These are phyloP conservation scores for Hordeum pubiflorum DNA, from an alignment of 202 grass and related monocot genomes.

Conservation along the genomic window DNA sequence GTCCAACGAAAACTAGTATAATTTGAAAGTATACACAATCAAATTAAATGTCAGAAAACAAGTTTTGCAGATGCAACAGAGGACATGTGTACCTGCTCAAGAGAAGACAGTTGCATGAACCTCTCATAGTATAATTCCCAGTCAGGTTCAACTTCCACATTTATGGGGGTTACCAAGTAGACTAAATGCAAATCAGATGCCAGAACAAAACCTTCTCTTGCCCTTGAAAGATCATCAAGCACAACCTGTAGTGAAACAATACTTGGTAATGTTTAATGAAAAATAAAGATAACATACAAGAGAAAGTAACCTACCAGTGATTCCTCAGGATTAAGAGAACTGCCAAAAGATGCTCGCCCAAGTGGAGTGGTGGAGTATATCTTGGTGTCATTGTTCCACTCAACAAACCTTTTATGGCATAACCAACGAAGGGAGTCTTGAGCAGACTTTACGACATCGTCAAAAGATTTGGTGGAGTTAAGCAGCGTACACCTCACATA, in stretches of 20 bases:
- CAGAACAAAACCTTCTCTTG: conserved; percentile 94
- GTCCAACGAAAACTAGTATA: conserved; percentile 10
- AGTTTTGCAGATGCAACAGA: conserved; percentile 20
- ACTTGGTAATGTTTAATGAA: neutral
- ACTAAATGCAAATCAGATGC: conserved; percentile 98
- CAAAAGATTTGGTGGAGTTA: conserved; percentile 87
- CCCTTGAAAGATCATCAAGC: conserved; percentile 87
- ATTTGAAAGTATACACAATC: neutral
- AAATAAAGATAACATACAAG: conserved; percentile 12
- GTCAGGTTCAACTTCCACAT: conserved; percentile 88
- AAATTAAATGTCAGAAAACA: neutral
- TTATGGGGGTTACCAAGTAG: conserved; percentile 90
- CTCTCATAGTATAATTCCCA: conserved; percentile 97
- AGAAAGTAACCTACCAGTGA: conserved; percentile 54
- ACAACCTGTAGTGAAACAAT: conserved; percentile 50
- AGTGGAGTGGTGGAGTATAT: conserved; percentile 81
- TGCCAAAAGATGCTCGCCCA: conserved; percentile 85
- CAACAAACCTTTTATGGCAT: conserved; percentile 81
- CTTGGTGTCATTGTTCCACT: conserved; percentile 74
- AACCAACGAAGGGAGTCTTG: conserved; percentile 97
- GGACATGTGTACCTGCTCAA: conserved; percentile 69
- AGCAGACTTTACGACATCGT: conserved; percentile 90
- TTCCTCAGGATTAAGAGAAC: conserved; percentile 92
- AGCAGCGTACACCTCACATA: conserved; percentile 92
- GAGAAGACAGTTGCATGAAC: conserved; percentile 77